These are phyloP conservation scores for Retiboletus flavoniger DNA, from an alignment of 1,284 basidiomycete genomes.

Conservation along the genomic window DNA sequence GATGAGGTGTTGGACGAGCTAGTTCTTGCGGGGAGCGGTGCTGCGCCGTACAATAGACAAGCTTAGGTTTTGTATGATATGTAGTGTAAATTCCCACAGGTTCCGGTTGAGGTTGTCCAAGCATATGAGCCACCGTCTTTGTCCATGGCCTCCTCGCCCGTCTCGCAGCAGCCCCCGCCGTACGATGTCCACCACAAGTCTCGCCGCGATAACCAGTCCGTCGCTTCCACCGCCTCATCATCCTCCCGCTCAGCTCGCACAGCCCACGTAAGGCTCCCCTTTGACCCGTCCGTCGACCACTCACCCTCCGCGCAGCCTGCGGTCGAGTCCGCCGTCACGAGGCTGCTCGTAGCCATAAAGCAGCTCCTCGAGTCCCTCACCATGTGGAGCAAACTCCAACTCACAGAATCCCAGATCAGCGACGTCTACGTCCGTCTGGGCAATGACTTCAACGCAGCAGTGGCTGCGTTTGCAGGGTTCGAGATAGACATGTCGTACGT, in stretches of 20 bases:
- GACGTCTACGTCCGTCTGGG: slow-evolving; percentile 96
- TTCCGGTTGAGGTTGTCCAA: neutral
- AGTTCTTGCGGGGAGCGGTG: slow-evolving; percentile 54
- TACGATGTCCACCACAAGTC: slow-evolving; percentile 42
- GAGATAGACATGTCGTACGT: slow-evolving; percentile 91
- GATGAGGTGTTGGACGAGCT: slow-evolving; percentile 69
- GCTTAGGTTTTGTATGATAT: neutral
- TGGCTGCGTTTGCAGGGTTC: slow-evolving; percentile 82
- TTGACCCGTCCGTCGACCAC: neutral
- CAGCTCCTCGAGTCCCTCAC: slow-evolving; percentile 90
- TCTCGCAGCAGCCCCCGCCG: slow-evolving; percentile 11
- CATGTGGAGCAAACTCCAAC: slow-evolving; percentile 77
- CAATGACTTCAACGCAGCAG: slow-evolving; percentile 95
- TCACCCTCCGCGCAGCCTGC: slow-evolving; percentile 47
- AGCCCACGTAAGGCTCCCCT: slow-evolving; percentile 27
- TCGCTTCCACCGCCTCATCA: slow-evolving; percentile 40
- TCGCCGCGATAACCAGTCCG: slow-evolving; percentile 46
- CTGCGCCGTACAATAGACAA: slow-evolving; percentile 34
- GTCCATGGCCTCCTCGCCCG: slow-evolving; percentile 22
- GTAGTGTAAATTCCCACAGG: slow-evolving; percentile 10
- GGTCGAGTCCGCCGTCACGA: slow-evolving; percentile 91
- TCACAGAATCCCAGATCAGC: slow-evolving; percentile 85
- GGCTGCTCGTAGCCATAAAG: slow-evolving; percentile 93
- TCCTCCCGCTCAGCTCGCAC: slow-evolving; percentile 29
- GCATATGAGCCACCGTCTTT: slow-evolving; percentile 1